Evolutionary conservation across 208 protist genomes (phyloP).

Genomic region (Leptomonas seymouri): DNA sequence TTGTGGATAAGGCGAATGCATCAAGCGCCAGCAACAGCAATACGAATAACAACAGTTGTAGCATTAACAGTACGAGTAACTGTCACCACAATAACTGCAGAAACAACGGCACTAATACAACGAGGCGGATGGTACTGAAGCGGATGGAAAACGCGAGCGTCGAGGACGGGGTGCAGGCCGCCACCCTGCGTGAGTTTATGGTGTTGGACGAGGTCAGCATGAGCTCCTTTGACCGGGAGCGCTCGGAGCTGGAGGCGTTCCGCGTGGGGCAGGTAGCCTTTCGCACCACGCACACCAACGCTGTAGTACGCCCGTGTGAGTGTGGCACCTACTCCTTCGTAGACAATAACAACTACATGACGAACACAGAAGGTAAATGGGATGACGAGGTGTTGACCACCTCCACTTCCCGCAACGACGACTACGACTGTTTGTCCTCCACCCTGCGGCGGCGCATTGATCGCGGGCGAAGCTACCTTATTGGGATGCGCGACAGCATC

Average conservation of each 20-base stretch:
- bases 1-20: background rate
- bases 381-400: conserved; percentile 11
- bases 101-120: conserved; percentile 23
- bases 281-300: background rate
- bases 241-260: conserved; percentile 23
- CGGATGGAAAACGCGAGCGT: conserved; percentile 63
- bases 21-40: background rate
- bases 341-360: conserved; percentile 13
- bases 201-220: conserved; percentile 92
- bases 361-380: conserved; percentile 5
- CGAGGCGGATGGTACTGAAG: conserved; percentile 77
- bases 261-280: conserved; percentile 15
- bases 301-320: background rate
- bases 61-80: conserved; percentile 2
- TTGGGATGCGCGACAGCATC: conserved; percentile 95
- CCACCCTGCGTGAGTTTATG: conserved; percentile 88
- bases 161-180: conserved; percentile 87
- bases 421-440: conserved; percentile 11
- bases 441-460: conserved; percentile 14
- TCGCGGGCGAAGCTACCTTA: conserved; percentile 55
- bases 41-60: conserved; percentile 7
- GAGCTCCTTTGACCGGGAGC: conserved; percentile 17
- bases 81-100: conserved; percentile 48
- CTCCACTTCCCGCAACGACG: conserved; percentile 7
- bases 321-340: background rate